These are phyloP conservation scores for Shiraia sp. DNA, from an alignment of 2,329 filamentous ascomycete genomes.

Conservation along the genomic window DNA sequence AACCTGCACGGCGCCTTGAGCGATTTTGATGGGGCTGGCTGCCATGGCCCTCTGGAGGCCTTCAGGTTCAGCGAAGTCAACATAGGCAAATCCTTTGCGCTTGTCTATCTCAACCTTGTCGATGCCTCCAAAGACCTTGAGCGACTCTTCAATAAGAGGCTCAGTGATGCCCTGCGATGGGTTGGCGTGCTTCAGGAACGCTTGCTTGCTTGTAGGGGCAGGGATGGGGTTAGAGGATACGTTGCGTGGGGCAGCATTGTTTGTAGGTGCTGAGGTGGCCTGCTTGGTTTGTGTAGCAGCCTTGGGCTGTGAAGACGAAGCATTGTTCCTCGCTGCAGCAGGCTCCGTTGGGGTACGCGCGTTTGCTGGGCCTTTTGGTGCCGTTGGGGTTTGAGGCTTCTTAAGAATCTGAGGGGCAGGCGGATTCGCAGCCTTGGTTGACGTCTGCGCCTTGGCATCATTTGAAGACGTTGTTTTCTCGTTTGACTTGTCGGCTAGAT, in stretches of 20 bases:
- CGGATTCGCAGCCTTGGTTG: constrained; percentile 25
- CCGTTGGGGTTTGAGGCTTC: constrained; percentile 36
- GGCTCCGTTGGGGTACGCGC: constrained; percentile 36
- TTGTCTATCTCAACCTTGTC: constrained; percentile 88
- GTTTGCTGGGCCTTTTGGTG: constrained; percentile 38
- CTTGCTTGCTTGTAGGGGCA: constrained; percentile 54
- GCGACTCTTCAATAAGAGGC: constrained; percentile 71
- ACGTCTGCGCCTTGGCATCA: constrained; percentile 30
- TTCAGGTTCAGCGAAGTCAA: constrained; percentile 78
- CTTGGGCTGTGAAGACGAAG: constrained; percentile 21
- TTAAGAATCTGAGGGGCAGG: constrained; percentile 45
- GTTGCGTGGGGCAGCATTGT: constrained; percentile 9
- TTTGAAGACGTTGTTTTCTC: constrained; percentile 22
- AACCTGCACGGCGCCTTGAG: constrained; percentile 84
- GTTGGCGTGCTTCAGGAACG: constrained; percentile 64
- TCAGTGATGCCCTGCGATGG: constrained; percentile 92
- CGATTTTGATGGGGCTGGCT: constrained; percentile 80
- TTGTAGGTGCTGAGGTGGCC: constrained; percentile 8
- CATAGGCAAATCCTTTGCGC: constrained; percentile 91
- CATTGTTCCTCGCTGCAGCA: constrained; percentile 25
- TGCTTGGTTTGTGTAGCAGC: constrained; percentile 15
- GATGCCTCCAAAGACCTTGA: constrained; percentile 74
- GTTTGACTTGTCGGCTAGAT: constrained; percentile 38
- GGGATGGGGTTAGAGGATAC: constrained; percentile 24
- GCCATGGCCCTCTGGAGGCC: constrained; percentile 77